Conservation (phyloP, 2,329 filamentous ascomycete species). For the Microsporum canis region DNA sequence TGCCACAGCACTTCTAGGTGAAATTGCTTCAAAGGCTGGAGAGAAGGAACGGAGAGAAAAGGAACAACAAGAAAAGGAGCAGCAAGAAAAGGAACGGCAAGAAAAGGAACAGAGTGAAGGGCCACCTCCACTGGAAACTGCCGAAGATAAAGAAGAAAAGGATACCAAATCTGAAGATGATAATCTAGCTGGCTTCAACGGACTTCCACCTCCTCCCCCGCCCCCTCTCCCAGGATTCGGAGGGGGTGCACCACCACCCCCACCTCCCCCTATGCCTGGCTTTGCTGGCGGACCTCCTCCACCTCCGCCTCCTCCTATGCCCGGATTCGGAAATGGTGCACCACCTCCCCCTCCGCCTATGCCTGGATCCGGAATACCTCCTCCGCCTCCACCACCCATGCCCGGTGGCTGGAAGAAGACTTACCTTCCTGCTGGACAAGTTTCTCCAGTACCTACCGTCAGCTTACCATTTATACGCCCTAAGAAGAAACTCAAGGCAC, state of each 20-base stretch:
- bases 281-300: slow-evolving; percentile 37
- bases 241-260: slow-evolving; percentile 32
- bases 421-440: slow-evolving; percentile 57
- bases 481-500: slow-evolving; percentile 98
- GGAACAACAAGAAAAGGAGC: not conserved
- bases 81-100: not conserved
- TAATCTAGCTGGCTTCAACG: slow-evolving; percentile 19
- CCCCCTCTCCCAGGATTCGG: slow-evolving; percentile 34
- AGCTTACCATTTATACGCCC: slow-evolving; percentile 72
- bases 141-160: slow-evolving; percentile 2
- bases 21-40: slow-evolving; percentile 67
- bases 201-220: slow-evolving; percentile 38
- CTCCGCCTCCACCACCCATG: slow-evolving; percentile 36
- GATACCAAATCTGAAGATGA: slow-evolving; percentile 6
- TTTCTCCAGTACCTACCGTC: slow-evolving; percentile 46
- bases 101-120: slow-evolving; percentile 53
- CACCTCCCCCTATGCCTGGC: slow-evolving; percentile 26
- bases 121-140: slow-evolving; percentile 23
- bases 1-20: slow-evolving; percentile 54
- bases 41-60: slow-evolving; percentile 45
- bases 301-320: slow-evolving; percentile 39
- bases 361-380: slow-evolving; percentile 30
- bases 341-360: slow-evolving; percentile 30
- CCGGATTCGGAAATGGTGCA: slow-evolving; percentile 34
- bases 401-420: slow-evolving; percentile 49